phyloP scores from a whole-genome alignment of 1,284 basidiomycete genomes.

The Phlebopus sp. region DNA sequence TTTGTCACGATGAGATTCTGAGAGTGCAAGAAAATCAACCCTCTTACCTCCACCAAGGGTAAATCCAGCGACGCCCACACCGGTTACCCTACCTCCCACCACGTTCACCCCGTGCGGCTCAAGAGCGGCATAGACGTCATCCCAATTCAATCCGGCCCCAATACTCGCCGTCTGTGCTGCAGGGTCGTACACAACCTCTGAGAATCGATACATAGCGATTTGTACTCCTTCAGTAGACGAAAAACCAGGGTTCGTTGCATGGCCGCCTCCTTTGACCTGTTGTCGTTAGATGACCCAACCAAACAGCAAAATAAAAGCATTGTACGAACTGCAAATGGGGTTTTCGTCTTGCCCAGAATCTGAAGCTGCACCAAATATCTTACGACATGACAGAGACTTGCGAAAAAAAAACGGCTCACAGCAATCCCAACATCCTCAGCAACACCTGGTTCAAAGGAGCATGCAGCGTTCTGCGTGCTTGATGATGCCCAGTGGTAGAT shows the following conservation, averaged over 20 bases:
- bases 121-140: slow-evolving; percentile 52
- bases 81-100: slow-evolving; percentile 49
- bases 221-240: slow-evolving; percentile 48
- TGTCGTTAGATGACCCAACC: not conserved
- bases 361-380: slow-evolving; percentile 27
- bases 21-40: slow-evolving; percentile 31
- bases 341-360: slow-evolving; percentile 37
- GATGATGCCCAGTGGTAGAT: slow-evolving; percentile 47
- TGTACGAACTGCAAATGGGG: slow-evolving; percentile 33
- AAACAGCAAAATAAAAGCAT: slow-evolving; percentile 39
- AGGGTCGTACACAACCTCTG: slow-evolving; percentile 41
- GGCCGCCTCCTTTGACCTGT: slow-evolving; percentile 56
- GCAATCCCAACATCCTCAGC: slow-evolving; percentile 43
- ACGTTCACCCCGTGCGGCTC: slow-evolving; percentile 46
- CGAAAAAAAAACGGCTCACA: slow-evolving; percentile 29
- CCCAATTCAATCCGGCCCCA: slow-evolving; percentile 56
- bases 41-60: slow-evolving; percentile 56
- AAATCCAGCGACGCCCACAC: slow-evolving; percentile 57
- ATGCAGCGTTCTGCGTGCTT: slow-evolving; percentile 40
- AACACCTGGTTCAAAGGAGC: slow-evolving; percentile 51
- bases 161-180: slow-evolving; percentile 39
- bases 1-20: slow-evolving; percentile 33
- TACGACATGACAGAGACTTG: not conserved
- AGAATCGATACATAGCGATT: slow-evolving; percentile 52
- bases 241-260: slow-evolving; percentile 16